Percentiles rank a stretch among this genome's conserved stretches.
phyloP scores from a whole-genome alignment of 192 early-diverging fungal genomes.

The Linnemannia zychae region DNA sequence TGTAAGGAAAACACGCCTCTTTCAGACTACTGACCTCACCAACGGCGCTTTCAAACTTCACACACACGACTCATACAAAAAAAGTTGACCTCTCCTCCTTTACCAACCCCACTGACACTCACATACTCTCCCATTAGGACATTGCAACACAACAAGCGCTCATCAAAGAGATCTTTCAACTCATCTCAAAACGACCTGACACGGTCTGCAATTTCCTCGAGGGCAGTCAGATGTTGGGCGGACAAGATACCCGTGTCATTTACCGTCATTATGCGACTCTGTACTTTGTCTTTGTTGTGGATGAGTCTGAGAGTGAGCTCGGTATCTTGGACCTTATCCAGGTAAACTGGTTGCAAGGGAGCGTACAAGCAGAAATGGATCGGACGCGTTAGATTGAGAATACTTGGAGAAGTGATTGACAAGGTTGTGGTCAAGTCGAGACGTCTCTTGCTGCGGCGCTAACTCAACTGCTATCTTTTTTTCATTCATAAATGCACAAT shows the following conservation, averaged over 20 bases:
- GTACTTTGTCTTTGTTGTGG: constrained; percentile 99
- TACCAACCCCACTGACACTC: neutral
- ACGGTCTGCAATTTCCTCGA: constrained; percentile 94
- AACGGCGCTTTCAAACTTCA: too few species aligned
- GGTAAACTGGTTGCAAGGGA: constrained; percentile 49
- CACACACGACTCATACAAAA: too few species aligned
- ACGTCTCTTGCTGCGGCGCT: too few species aligned
- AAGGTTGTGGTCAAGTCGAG: too few species aligned
- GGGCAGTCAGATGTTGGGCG: constrained; percentile 83
- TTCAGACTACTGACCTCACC: too few species aligned
- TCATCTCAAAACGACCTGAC: constrained; percentile 90
- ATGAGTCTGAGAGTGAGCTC: constrained; percentile 95
- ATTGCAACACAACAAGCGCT: constrained; percentile 87
- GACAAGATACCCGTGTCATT: constrained; percentile 90
- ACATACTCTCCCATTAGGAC: constrained; percentile 64
- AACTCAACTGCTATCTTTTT: neutral
- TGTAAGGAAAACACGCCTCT: constrained; percentile 59
- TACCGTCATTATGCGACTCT: constrained; percentile 97
- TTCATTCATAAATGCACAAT: neutral
- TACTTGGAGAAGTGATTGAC: neutral
- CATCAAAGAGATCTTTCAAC: constrained; percentile 88
- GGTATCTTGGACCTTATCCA: constrained; percentile 98
- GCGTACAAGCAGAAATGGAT: neutral
- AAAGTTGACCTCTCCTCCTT: neutral
- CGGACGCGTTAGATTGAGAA: neutral